phyloP scores from a whole-genome alignment of 768 basidiomycete genomes.

The Tephrocybe sp. region DNA sequence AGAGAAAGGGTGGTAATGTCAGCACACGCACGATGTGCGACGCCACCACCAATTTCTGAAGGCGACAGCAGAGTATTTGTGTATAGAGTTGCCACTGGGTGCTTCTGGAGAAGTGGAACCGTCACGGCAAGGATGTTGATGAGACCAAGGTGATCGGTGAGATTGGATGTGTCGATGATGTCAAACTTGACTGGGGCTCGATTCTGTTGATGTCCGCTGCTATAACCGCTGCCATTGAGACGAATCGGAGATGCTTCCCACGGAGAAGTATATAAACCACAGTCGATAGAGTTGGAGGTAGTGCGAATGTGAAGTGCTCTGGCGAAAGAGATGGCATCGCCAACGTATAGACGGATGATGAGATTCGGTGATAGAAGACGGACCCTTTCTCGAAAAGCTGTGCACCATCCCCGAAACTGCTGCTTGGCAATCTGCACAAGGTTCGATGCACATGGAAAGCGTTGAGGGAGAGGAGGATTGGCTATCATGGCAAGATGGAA shows the following conservation, averaged over 20 bases:
- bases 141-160: slow-evolving; percentile 47
- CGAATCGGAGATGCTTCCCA: slow-evolving; percentile 35
- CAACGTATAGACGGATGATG: slow-evolving; percentile 39
- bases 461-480: slow-evolving; percentile 21
- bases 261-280: slow-evolving; percentile 29
- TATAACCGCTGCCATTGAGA: slow-evolving; percentile 34
- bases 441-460: slow-evolving; percentile 14
- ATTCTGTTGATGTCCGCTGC: neutral
- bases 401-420: slow-evolving; percentile 36
- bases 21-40: slow-evolving; percentile 31
- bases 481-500: slow-evolving; percentile 39
- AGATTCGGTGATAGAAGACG: slow-evolving; percentile 9
- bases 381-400: slow-evolving; percentile 23
- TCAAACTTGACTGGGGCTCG: slow-evolving; percentile 38
- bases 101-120: slow-evolving; percentile 34
- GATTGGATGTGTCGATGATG: slow-evolving; percentile 51
- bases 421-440: slow-evolving; percentile 27
- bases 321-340: slow-evolving; percentile 40
- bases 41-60: slow-evolving; percentile 24
- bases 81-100: slow-evolving; percentile 33
- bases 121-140: slow-evolving; percentile 41
- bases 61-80: slow-evolving; percentile 40
- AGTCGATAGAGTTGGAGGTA: slow-evolving; percentile 16
- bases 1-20: slow-evolving; percentile 42
- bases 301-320: slow-evolving; percentile 29